Base-by-base conservation (phyloP, 23 red algal species). In the Gracilaria caudata region DNA sequence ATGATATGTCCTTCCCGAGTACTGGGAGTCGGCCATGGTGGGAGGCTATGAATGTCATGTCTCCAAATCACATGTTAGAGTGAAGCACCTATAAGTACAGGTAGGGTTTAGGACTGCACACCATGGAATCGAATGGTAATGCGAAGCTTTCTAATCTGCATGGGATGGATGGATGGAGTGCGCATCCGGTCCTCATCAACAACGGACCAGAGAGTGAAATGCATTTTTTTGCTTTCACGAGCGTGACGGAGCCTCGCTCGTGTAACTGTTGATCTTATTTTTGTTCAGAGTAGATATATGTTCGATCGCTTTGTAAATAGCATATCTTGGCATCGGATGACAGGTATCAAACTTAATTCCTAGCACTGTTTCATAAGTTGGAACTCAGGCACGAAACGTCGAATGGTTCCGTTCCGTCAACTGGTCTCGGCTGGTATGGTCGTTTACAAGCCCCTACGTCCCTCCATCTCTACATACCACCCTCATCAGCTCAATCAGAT, bases 1-100 rank as follows among this genome's bases (percentile, higher is more conserved):
- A 87, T 51, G 83, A 75, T 38, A 39, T 77, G 13, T 77, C 83
- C 23, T 78, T 87, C 41, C 37, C 65, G 26, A 39, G 23, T 71
- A 71, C 19, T 21, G 26, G 33, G 5, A 21, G 19, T 71, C 65
- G 65, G 3, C 65, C 32, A 6, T 71, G 65, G 65, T 71, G 37
- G 65, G 37, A 71, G 25, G 25, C 57, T 7, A 60, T 49, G 45
- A 49, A 49, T 13, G 45, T 13, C 7, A 49, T 29, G 57, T 29
- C 57, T 60, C 49, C 49, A 16, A 53, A 53, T 53, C 57, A 60
- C 25, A 60, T 60, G 57, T 28, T 60, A 60, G 21, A 60, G 11
- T 60, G 9, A 28, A 60, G 11, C 57, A 60, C 23, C 14, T 17
- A 13, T 16, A 53, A 1, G 49, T 16, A 17, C 19, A 53, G 49